These are phyloP conservation scores for Xylariales sp. DNA, from an alignment of 2,329 filamentous ascomycete genomes.

Conservation along the genomic window DNA sequence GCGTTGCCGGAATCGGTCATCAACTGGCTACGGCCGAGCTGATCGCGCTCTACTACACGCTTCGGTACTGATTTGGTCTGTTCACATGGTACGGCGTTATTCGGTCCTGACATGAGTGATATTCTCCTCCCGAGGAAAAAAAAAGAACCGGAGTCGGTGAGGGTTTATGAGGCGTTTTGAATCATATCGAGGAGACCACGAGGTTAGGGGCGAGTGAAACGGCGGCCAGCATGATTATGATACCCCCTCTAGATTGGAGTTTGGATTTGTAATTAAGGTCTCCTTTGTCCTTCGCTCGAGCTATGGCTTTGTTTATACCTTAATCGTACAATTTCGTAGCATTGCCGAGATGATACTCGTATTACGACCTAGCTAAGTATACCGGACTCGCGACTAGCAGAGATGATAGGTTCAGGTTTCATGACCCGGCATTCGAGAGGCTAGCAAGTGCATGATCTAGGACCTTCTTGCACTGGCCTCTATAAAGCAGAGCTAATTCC, in stretches of 20 bases:
- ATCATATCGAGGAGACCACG: not conserved
- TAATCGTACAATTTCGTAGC: constrained; percentile 9
- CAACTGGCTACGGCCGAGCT: constrained; percentile 36
- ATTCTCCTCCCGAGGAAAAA: not conserved
- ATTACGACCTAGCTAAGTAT: not conserved
- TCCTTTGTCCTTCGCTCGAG: not conserved
- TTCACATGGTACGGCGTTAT: constrained; percentile 20
- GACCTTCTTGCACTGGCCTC: constrained; percentile 61
- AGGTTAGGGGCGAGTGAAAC: constrained; percentile 21
- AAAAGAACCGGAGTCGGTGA: not conserved
- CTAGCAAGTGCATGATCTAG: constrained; percentile 56
- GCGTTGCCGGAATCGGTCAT: constrained; percentile 44
- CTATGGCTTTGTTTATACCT: constrained; percentile 2
- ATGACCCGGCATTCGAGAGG: constrained; percentile 37
- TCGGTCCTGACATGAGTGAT: not conserved
- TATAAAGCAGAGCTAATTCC: constrained; percentile 61
- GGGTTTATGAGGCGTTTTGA: constrained; percentile 16
- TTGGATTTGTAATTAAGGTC: constrained; percentile 21
- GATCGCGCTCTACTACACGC: not conserved
- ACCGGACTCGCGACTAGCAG: not conserved
- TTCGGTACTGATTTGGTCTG: not conserved
- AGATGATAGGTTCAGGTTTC: constrained; percentile 4
- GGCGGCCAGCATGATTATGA: constrained; percentile 45
- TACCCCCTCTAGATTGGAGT: constrained; percentile 46
- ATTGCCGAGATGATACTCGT: not conserved